These are phyloP conservation scores for Rosa rugosa DNA, from an alignment of 306 rosid species.

Conservation along the genomic window DNA sequence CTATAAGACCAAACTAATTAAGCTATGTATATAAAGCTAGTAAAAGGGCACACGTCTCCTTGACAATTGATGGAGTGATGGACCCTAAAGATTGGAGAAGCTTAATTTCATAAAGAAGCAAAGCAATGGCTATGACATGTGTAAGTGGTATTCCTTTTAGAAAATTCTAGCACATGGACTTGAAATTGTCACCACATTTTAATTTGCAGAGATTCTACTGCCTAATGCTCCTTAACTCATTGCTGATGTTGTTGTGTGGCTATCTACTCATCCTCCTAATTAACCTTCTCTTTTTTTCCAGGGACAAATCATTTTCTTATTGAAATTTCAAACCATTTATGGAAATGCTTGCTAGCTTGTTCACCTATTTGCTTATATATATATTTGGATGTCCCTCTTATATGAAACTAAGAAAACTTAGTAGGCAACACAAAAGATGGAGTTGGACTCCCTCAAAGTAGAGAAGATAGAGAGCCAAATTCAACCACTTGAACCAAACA, in stretches of 20 bases:
- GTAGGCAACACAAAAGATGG: background rate
- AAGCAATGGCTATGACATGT: constrained; percentile 7
- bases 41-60: background rate
- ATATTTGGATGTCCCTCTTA: background rate
- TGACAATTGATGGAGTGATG: too few species aligned
- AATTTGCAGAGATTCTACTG: constrained; percentile 2
- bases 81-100: background rate
- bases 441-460: background rate
- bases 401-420: background rate
- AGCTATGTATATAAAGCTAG: background rate
- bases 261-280: constrained; percentile 15
- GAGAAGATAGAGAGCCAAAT: constrained; percentile 52
- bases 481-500: constrained; percentile 27
- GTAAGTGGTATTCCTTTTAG: constrained; percentile 19
- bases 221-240: constrained; percentile 2
- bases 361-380: background rate
- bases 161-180: background rate
- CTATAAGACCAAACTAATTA: background rate
- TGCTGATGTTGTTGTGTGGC: background rate
- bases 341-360: constrained; percentile 8
- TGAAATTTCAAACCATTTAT: constrained; percentile 3
- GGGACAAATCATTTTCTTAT: constrained; percentile 11
- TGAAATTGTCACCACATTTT: background rate
- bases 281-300: background rate
- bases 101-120: constrained; percentile 1